A percentile compares a stretch with the other conserved stretches of the same genome.
These are phyloP conservation scores for Vinca minor DNA, from an alignment of 257 asterid genomes.

Conservation along the genomic window DNA sequence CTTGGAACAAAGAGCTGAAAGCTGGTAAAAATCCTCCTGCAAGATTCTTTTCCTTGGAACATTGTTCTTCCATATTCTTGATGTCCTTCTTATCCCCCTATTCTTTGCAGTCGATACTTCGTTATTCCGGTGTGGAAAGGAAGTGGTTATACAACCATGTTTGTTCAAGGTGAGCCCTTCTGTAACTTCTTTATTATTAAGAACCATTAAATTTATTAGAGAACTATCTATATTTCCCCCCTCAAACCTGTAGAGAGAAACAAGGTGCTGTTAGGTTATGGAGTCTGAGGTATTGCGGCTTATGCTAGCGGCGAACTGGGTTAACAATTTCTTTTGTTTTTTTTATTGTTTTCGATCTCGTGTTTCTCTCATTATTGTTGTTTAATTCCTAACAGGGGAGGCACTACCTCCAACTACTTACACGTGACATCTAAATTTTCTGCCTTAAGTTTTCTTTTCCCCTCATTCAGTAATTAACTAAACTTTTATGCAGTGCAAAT, in stretches of 20 bases:
- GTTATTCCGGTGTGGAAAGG: slow-evolving; percentile 95
- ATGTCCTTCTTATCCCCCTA: slow-evolving; percentile 9
- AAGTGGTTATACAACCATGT: slow-evolving; percentile 82
- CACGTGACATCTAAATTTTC: not conserved
- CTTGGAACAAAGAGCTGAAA: slow-evolving; percentile 65
- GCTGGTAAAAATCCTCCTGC: slow-evolving; percentile 42
- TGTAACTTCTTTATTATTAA: slow-evolving; percentile 2
- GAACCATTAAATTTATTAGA: not conserved
- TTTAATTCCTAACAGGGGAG: too few relatives aligned
- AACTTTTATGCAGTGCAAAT: slow-evolving; percentile 52
- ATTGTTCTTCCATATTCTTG: slow-evolving; percentile 12
- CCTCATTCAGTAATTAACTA: slow-evolving; percentile 3
- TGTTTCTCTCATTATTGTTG: too few relatives aligned
- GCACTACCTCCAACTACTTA: not conserved
- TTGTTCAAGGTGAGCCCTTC: slow-evolving; percentile 58
- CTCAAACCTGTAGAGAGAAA: not conserved
- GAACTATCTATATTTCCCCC: not conserved
- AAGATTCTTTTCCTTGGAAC: slow-evolving; percentile 4
- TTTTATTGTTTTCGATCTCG: too few relatives aligned
- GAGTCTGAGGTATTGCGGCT: too few relatives aligned
- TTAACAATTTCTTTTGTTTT: too few relatives aligned
- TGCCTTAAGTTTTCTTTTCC: not conserved
- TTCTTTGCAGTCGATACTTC: slow-evolving; percentile 61
- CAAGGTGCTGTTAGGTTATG: too few relatives aligned
- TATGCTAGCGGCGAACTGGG: too few relatives aligned